Evolutionary conservation across 805 yeast species (phyloP).

Genomic region (Myxozyma lipomycoides): DNA sequence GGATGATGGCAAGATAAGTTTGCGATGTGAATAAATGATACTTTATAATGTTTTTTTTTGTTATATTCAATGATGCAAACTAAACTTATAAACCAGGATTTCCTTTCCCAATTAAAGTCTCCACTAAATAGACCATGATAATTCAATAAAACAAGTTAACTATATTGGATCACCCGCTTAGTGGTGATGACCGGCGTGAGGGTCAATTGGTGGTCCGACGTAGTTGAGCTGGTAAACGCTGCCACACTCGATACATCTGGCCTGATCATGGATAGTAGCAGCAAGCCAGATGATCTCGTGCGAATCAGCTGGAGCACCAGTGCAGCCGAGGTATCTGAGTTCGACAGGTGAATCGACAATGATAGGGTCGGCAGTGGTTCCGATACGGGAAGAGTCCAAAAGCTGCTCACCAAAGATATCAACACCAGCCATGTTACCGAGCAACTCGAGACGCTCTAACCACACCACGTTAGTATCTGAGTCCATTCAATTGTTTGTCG

Average conservation of each 20-base stretch:
- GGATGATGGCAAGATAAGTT: too few relatives aligned
- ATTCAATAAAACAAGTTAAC: too few relatives aligned
- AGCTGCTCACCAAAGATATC: constrained; percentile 84
- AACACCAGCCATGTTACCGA: constrained; percentile 93
- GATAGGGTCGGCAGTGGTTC: constrained; percentile 87
- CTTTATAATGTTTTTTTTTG: too few relatives aligned
- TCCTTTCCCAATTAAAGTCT: too few relatives aligned
- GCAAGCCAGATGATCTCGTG: constrained; percentile 53
- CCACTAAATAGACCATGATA: too few relatives aligned
- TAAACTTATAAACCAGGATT: too few relatives aligned
- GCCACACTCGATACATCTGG: constrained; percentile 99
- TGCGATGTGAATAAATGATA: too few relatives aligned
- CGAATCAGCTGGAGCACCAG: constrained; percentile 91
- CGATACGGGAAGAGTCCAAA: constrained; percentile 80
- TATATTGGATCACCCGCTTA: too few relatives aligned
- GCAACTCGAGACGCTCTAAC: constrained; percentile 86
- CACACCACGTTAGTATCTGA: background rate
- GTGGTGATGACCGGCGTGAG: constrained; percentile 59
- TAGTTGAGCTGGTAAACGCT: constrained; percentile 84
- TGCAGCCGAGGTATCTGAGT: constrained; percentile 77
- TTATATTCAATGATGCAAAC: too few relatives aligned
- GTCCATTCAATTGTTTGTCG: too few relatives aligned
- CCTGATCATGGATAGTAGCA: constrained; percentile 52
- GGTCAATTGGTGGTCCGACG: constrained; percentile 66
- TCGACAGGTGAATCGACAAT: constrained; percentile 73